Percentiles rank a stretch among this genome's conserved stretches.
phyloP scores from a whole-genome alignment of 176 grass and related monocot genomes.

The Cocos nucifera region DNA sequence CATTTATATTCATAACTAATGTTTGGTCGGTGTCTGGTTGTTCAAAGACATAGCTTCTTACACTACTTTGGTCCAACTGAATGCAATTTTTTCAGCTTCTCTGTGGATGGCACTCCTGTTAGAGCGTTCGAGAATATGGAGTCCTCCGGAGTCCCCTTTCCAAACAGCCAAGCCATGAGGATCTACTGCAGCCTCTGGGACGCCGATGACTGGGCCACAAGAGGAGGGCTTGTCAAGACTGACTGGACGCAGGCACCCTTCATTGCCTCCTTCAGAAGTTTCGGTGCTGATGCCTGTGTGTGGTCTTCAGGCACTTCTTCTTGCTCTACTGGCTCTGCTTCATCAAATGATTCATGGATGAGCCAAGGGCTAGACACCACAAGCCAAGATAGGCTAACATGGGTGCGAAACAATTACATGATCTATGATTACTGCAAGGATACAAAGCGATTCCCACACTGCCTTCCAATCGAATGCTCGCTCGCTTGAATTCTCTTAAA shows the following conservation, averaged over 20 bases:
- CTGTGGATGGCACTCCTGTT: constrained; percentile 42
- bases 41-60: too few relatives aligned
- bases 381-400: constrained; percentile 29
- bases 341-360: too few relatives aligned
- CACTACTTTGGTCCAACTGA: neutral
- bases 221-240: constrained; percentile 49
- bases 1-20: too few relatives aligned
- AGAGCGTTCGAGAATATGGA: constrained; percentile 35
- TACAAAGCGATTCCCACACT: constrained; percentile 19
- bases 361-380: constrained; percentile 34
- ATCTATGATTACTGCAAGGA: constrained; percentile 58
- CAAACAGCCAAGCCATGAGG: constrained; percentile 40
- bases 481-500: neutral
- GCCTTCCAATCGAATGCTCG: constrained; percentile 33
- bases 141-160: constrained; percentile 27
- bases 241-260: constrained; percentile 52
- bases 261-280: constrained; percentile 35
- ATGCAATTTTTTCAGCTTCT: constrained; percentile 11
- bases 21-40: too few relatives aligned
- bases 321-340: neutral
- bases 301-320: neutral
- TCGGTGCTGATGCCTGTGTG: constrained; percentile 11
- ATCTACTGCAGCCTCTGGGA: constrained; percentile 48
- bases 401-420: constrained; percentile 41
- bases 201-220: constrained; percentile 62